Percentiles rank a stretch among this genome's conserved stretches.
Evolutionary conservation across 148 eudicot genomes (phyloP).

Genomic region (Polygonum maritimum): DNA sequence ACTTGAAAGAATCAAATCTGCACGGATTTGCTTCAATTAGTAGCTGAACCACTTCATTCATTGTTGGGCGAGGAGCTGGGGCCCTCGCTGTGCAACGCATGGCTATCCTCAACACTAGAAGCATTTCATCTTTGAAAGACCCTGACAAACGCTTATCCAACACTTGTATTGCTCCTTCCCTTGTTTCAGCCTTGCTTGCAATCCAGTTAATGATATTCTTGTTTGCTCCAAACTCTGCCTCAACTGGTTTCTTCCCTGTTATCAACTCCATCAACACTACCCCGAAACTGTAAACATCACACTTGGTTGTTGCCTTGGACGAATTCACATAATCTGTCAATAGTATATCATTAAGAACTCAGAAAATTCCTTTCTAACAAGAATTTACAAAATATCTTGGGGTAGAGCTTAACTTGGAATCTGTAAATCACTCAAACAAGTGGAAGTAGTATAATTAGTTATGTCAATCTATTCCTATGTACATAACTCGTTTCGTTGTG

Average conservation of each 20-base stretch:
- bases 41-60: conserved; percentile 75
- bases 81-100: conserved; percentile 59
- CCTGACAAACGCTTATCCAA: conserved; percentile 51
- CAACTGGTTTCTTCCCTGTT: conserved; percentile 88
- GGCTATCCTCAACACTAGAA: conserved; percentile 63
- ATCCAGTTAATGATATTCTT: conserved; percentile 92
- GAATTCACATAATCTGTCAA: conserved; percentile 75
- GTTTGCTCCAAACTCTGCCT: conserved; percentile 86
- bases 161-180: conserved; percentile 73
- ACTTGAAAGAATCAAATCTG: conserved; percentile 53
- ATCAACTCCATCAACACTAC: conserved; percentile 90
- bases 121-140: conserved; percentile 61
- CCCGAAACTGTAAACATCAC: conserved; percentile 94
- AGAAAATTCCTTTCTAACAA: not conserved
- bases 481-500: not conserved
- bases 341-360: not conserved
- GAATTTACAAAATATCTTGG: not conserved
- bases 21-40: conserved; percentile 70
- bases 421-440: not conserved
- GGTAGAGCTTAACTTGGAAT: not conserved
- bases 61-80: conserved; percentile 61
- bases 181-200: conserved; percentile 61
- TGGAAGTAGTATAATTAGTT: not conserved
- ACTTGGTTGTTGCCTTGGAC: conserved; percentile 83
- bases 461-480: not conserved